Conservation (phyloP, 306 rosid species). For the Cucurbita pepo region DNA sequence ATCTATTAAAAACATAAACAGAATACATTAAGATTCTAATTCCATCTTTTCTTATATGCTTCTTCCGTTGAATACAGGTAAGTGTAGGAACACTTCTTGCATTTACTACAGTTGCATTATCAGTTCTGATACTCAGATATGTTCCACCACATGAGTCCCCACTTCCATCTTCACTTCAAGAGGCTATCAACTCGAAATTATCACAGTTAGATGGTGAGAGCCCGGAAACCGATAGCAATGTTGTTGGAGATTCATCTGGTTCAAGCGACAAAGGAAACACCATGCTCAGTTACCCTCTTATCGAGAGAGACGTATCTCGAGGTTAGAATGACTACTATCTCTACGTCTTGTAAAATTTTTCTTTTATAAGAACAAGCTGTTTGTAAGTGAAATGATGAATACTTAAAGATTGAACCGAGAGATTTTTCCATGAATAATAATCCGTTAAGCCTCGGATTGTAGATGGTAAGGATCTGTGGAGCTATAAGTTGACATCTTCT, state of each 20-base stretch:
- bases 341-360: neutral
- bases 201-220: slow-evolving; percentile 16
- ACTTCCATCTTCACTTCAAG: slow-evolving; percentile 43
- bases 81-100: slow-evolving; percentile 94
- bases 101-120: slow-evolving; percentile 63
- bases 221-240: slow-evolving; percentile 12
- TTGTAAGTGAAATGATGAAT: neutral
- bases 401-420: neutral
- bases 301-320: neutral
- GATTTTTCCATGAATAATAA: neutral
- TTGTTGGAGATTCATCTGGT: slow-evolving; percentile 14
- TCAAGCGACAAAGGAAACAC: neutral
- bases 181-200: slow-evolving; percentile 29
- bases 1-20: slow-evolving; percentile 31
- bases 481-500: neutral
- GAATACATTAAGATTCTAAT: slow-evolving; percentile 36
- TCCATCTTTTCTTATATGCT: slow-evolving; percentile 17
- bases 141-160: slow-evolving; percentile 79
- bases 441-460: neutral
- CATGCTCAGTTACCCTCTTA: neutral
- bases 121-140: slow-evolving; percentile 69
- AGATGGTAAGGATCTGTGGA: neutral
- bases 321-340: neutral
- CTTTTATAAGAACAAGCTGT: neutral
- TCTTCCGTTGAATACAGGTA: slow-evolving; percentile 34